A percentile compares a stretch with the other conserved stretches of the same genome.
Conservation (phyloP, 2,329 filamentous ascomycete genomes). For the Domatiomyces catenatus region DNA sequence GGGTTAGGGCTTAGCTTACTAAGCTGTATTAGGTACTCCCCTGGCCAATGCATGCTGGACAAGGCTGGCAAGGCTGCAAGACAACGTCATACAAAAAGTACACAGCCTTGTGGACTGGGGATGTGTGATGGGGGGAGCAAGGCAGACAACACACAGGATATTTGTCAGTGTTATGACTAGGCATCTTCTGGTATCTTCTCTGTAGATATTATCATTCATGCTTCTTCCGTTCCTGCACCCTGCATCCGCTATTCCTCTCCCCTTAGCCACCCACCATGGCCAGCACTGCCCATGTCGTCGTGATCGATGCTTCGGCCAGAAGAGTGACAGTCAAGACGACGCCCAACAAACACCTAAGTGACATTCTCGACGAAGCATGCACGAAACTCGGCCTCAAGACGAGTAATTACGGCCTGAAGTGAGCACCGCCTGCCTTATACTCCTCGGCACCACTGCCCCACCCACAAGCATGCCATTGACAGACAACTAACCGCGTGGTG, state of each 20-base stretch:
- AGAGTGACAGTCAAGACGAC: conserved; percentile 69
- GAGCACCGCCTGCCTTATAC: no score
- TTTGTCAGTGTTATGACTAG: background rate
- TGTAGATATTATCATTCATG: background rate
- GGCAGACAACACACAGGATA: background rate
- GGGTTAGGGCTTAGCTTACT: background rate
- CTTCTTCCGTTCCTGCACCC: background rate
- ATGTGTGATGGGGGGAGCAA: background rate
- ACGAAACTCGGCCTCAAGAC: conserved; percentile 59
- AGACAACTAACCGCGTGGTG: background rate
- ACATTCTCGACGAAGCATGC: conserved; percentile 78
- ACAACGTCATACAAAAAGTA: background rate
- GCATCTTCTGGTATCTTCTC: background rate
- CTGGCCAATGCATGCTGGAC: background rate
- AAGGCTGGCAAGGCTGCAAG: background rate
- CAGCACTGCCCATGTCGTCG: conserved; percentile 63
- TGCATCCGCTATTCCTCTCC: background rate
- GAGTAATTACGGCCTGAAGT: conserved; percentile 71
- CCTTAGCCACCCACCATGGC: conserved; percentile 47
- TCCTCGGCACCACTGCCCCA: no score
- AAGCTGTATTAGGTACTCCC: no score
- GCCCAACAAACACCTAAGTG: conserved; percentile 64
- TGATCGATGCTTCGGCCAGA: conserved; percentile 65
- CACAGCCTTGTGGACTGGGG: background rate
- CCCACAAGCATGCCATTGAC: no score